Percentiles rank a stretch among this genome's conserved stretches.
These are phyloP conservation scores for Pleurotus salmoneostramineus DNA, from an alignment of 768 basidiomycete species.

Conservation along the genomic window DNA sequence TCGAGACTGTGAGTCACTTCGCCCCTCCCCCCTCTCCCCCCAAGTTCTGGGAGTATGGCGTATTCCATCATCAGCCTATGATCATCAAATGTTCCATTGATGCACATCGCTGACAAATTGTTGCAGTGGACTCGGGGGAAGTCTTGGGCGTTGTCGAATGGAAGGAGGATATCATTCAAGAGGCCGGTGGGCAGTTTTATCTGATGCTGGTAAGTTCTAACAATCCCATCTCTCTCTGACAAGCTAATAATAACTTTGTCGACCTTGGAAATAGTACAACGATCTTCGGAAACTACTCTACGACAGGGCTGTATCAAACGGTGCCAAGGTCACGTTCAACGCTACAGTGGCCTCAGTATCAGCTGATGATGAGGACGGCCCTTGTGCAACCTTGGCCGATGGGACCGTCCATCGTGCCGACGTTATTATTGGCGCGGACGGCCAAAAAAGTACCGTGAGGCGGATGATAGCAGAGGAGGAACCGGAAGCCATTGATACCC, in stretches of 20 bases:
- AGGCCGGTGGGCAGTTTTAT: slow-evolving; percentile 45
- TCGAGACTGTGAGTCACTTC: slow-evolving; percentile 25
- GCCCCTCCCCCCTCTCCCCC: neutral
- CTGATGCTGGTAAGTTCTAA: slow-evolving; percentile 39
- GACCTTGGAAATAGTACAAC: slow-evolving; percentile 28
- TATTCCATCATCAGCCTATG: neutral
- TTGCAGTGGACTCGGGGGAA: slow-evolving; percentile 40
- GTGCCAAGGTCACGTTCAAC: slow-evolving; percentile 33
- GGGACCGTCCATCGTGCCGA: slow-evolving; percentile 36
- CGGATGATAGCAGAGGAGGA: slow-evolving; percentile 29
- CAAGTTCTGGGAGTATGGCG: neutral
- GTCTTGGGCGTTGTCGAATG: slow-evolving; percentile 40
- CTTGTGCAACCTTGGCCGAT: slow-evolving; percentile 24
- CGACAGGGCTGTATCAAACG: slow-evolving; percentile 33
- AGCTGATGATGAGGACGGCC: slow-evolving; percentile 18
- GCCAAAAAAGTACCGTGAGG: slow-evolving; percentile 34
- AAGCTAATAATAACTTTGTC: neutral
- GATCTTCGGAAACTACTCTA: slow-evolving; percentile 43
- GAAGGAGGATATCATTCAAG: slow-evolving; percentile 44
- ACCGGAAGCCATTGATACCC: slow-evolving; percentile 19
- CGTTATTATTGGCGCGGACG: slow-evolving; percentile 50
- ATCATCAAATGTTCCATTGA: neutral
- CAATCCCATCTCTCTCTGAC: neutral
- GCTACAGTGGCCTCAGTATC: slow-evolving; percentile 22
- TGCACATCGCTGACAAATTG: neutral